Conservation (phyloP, 2,329 filamentous ascomycete species). For the Curvularia hawaiiensis region DNA sequence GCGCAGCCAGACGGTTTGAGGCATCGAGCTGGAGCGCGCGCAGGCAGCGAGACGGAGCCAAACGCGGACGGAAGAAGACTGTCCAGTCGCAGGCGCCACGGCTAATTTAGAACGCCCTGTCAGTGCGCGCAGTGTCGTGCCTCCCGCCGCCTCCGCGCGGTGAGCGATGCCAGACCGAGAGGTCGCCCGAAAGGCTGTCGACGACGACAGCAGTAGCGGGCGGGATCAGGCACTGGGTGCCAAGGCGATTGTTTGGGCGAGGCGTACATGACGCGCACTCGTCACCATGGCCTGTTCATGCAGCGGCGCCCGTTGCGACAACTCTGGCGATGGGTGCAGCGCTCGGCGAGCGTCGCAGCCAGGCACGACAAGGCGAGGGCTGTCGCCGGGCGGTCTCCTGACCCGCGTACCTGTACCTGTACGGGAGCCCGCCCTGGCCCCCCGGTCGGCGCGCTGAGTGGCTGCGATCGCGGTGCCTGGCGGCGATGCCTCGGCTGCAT, state of each 20-base stretch:
- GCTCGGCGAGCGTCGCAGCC: slow-evolving; percentile 26
- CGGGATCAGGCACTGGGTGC: too few relatives aligned
- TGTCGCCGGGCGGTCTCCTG: slow-evolving; percentile 24
- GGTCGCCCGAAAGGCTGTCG: slow-evolving; percentile 12
- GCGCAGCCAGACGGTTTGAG: neutral
- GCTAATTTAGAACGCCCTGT: slow-evolving; percentile 13
- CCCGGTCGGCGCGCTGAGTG: slow-evolving; percentile 17
- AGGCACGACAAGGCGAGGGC: slow-evolving; percentile 28
- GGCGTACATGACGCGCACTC: slow-evolving; percentile 12
- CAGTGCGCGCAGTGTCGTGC: slow-evolving; percentile 13
- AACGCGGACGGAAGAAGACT: neutral
- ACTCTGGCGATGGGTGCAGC: slow-evolving; percentile 16
- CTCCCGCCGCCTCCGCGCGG: slow-evolving; percentile 11
- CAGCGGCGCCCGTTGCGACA: slow-evolving; percentile 32
- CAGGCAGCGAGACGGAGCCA: slow-evolving; percentile 7
- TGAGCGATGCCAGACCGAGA: slow-evolving; percentile 14
- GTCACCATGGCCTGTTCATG: slow-evolving; percentile 37
- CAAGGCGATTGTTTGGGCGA: slow-evolving; percentile 1
- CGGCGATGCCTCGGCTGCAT: slow-evolving; percentile 13
- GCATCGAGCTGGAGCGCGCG: neutral
- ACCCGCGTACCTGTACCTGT: slow-evolving; percentile 12
- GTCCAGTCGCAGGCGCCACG: slow-evolving; percentile 5
- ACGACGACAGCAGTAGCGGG: slow-evolving; percentile 14
- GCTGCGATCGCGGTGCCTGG: slow-evolving; percentile 11
- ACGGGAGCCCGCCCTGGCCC: neutral